Conservation (phyloP, 225 moss, liverwort and hornwort genomes). For the Asterella californica region DNA sequence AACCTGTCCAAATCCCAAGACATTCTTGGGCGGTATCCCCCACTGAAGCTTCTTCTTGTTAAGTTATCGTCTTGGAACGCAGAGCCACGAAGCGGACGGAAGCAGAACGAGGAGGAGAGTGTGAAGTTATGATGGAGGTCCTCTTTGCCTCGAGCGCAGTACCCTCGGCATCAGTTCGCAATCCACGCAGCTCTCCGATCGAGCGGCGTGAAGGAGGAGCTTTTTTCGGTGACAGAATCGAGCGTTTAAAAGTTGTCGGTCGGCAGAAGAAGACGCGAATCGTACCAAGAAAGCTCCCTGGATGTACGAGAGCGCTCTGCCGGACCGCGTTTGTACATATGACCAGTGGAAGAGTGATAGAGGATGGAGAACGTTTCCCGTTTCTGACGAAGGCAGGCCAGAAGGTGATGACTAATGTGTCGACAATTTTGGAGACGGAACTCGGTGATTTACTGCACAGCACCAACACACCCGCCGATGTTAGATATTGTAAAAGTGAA, state of each 20-base stretch:
- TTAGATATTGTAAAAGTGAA: conserved; percentile 48
- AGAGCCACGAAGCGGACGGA: no score
- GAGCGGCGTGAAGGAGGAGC: neutral
- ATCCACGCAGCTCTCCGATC: neutral
- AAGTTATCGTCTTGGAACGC: neutral
- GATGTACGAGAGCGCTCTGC: neutral
- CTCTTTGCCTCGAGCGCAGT: no score
- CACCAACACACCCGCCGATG: conserved; percentile 56
- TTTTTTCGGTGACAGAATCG: neutral
- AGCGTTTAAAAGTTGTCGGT: neutral
- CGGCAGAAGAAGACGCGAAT: neutral
- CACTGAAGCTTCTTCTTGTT: conserved; percentile 28
- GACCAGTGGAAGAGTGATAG: neutral
- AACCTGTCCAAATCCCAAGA: conserved; percentile 61
- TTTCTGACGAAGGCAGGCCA: conserved; percentile 51
- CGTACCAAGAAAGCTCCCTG: neutral
- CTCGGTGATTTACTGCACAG: conserved; percentile 41
- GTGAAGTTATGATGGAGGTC: no score
- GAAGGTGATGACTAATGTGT: conserved; percentile 58
- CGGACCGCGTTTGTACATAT: neutral
- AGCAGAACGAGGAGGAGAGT: no score
- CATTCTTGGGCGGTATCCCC: conserved; percentile 69
- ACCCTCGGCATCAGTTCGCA: no score
- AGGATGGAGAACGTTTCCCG: conserved; percentile 41
- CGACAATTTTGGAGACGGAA: conserved; percentile 48